Base-by-base conservation (phyloP, 1,284 basidiomycete genomes). In the Sanghuangporus weigelae region DNA sequence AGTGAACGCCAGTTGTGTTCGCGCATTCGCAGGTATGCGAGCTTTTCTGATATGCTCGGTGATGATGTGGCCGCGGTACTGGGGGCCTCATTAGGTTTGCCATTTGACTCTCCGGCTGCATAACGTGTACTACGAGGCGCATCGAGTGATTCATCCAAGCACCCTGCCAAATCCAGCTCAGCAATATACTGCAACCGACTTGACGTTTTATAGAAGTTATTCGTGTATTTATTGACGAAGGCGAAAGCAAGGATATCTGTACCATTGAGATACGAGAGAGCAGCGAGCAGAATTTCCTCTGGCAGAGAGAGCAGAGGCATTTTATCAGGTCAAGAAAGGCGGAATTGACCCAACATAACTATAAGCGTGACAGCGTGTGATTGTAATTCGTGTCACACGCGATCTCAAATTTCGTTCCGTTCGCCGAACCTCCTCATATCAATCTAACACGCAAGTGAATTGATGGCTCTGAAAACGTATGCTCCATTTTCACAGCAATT, bases 161-260 rank as follows among this genome's bases (percentile, higher is more conserved):
- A 60, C 7, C 63, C 63, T 31, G 59, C 38, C 2, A 44, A 39
- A n/a, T 54, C 59, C 31, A 64, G 39, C 38, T 64, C 58, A 7
- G 50, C 63, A 31, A 56, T 55, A 31, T 64, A 64, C 23, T 57
- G 63, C 7, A 64, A 42, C 8, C 46, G 54, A 36, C n/a, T 63
- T 2, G 61, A 63, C 31, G 26, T 31, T 23, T 49, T 35, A 55
- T 50, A 59, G 48, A 60, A 39, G 8, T 19, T 51, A 7, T 53
- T 26, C 11, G 38, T n/a, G 23, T 19, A 26, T 14, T n/a, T 14
- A 35, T 54, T 55, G 21, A 44, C 53, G 1, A 16, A 26, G 26
- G 36, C 16, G 35, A 60, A 60, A 12, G 36, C 36, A 11, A 60
- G 48, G 3, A 60, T 39, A 39, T 60, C 49, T 16, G 26, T 21